Conservation (phyloP, 129 eudicot genomes). For the Ambrosia artemisiifolia region DNA sequence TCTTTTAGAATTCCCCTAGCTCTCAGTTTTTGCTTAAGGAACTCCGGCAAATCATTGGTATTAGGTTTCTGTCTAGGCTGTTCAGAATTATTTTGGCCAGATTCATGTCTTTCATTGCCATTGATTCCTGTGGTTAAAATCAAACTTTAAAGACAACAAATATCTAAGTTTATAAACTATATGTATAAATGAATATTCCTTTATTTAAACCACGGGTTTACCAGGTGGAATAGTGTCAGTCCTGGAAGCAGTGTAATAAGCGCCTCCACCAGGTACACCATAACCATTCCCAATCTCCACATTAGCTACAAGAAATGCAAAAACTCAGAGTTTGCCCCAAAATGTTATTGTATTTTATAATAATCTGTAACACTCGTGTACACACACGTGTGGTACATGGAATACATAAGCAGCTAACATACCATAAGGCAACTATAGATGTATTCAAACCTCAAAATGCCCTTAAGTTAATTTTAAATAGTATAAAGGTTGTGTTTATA, state of each 20-base stretch:
- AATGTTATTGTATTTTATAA: neutral
- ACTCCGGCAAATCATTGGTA: conserved; percentile 69
- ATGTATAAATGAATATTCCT: neutral
- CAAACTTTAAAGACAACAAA: conserved; percentile 1
- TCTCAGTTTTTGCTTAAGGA: conserved; percentile 78
- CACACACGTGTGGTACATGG: too few relatives aligned
- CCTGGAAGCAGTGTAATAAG: conserved; percentile 52
- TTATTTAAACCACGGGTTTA: conserved; percentile 27
- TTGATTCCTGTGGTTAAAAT: conserved; percentile 27
- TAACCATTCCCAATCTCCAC: conserved; percentile 95
- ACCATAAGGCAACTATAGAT: neutral
- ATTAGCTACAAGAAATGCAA: conserved; percentile 40
- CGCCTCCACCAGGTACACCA: conserved; percentile 98
- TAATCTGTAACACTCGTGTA: neutral
- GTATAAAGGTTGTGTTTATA: neutral
- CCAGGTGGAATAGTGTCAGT: conserved; percentile 28
- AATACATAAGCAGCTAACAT: neutral
- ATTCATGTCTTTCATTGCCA: conserved; percentile 33
- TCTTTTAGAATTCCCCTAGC: conserved; percentile 93
- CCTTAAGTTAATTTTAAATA: neutral
- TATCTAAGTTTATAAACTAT: neutral
- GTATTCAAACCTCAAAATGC: neutral
- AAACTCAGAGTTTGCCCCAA: neutral
- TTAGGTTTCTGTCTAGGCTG: conserved; percentile 45
- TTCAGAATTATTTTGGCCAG: conserved; percentile 35